Evolutionary conservation across 2,329 filamentous ascomycete species (phyloP).

Genomic region (Talaromyces funiculosus): DNA sequence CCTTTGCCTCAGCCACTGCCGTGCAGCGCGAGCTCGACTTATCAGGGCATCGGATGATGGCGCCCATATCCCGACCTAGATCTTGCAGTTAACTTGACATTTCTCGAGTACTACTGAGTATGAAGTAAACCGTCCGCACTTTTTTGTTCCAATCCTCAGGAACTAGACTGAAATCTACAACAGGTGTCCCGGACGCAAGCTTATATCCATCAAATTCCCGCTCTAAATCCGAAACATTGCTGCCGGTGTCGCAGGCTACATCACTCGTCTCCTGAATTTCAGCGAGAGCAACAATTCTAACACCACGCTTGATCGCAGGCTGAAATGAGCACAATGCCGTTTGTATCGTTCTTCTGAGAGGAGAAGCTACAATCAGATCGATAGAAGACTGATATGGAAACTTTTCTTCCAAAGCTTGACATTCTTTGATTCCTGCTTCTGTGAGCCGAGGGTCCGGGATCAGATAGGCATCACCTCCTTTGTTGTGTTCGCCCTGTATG

Average conservation of each 20-base stretch:
- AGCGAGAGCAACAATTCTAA: constrained; percentile 14
- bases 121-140: background rate
- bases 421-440: constrained; percentile 11
- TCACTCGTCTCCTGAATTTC: constrained; percentile 15
- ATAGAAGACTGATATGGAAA: constrained; percentile 14
- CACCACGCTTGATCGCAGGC: constrained; percentile 11
- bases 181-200: background rate
- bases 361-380: constrained; percentile 14
- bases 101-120: background rate
- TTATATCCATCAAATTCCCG: constrained; percentile 3
- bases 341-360: constrained; percentile 13
- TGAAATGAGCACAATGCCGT: constrained; percentile 14
- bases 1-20: constrained; percentile 15
- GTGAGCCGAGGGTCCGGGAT: constrained; percentile 13
- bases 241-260: constrained; percentile 14
- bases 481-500: constrained; percentile 15
- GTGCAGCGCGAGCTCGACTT: constrained; percentile 11
- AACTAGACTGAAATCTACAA: constrained; percentile 12
- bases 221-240: constrained; percentile 7
- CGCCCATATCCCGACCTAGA: constrained; percentile 12
- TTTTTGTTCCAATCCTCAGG: constrained; percentile 12
- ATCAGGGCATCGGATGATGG: constrained; percentile 13
- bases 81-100: background rate
- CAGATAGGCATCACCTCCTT: constrained; percentile 15
- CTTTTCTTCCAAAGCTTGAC: constrained; percentile 2